phyloP scores from a whole-genome alignment of 345 rosid genomes.

The Tarenaya hassleriana region DNA sequence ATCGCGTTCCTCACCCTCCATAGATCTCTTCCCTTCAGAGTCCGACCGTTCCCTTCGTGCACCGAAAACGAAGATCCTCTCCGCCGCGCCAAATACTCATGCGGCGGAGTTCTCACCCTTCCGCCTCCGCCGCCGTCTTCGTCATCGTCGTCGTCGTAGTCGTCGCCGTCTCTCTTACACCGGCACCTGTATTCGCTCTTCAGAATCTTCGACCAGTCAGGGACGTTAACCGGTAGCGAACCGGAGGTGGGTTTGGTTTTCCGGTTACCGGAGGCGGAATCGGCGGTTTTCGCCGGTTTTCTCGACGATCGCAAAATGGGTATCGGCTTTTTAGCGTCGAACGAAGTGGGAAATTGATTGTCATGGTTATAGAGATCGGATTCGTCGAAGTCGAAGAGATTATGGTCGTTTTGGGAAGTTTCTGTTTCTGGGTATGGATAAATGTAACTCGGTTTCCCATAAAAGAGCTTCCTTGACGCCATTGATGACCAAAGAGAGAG shows the following conservation, averaged over 20 bases:
- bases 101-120: slow-evolving; percentile 41
- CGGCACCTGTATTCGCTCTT: slow-evolving; percentile 31
- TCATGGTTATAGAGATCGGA: slow-evolving; percentile 38
- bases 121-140: background rate
- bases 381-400: slow-evolving; percentile 54
- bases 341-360: slow-evolving; percentile 20
- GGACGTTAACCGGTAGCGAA: slow-evolving; percentile 64
- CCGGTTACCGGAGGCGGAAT: slow-evolving; percentile 8
- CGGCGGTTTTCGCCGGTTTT: slow-evolving; percentile 32
- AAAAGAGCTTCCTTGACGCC: slow-evolving; percentile 49
- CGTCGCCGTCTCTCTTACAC: too few relatives aligned
- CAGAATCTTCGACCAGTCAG: slow-evolving; percentile 79
- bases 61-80: slow-evolving; percentile 54
- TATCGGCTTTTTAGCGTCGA: slow-evolving; percentile 31
- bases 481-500: slow-evolving; percentile 24
- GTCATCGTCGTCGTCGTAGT: background rate
- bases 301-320: slow-evolving; percentile 35
- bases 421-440: slow-evolving; percentile 33
- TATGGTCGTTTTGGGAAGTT: slow-evolving; percentile 18
- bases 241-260: slow-evolving; percentile 22
- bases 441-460: slow-evolving; percentile 39
- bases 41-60: slow-evolving; percentile 48
- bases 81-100: slow-evolving; percentile 48
- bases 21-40: slow-evolving; percentile 59
- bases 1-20: slow-evolving; percentile 49